Percentiles rank a stretch among this genome's conserved stretches.
Evolutionary conservation across 345 rosid species (phyloP).

Genomic region (Lepidium africanum): DNA sequence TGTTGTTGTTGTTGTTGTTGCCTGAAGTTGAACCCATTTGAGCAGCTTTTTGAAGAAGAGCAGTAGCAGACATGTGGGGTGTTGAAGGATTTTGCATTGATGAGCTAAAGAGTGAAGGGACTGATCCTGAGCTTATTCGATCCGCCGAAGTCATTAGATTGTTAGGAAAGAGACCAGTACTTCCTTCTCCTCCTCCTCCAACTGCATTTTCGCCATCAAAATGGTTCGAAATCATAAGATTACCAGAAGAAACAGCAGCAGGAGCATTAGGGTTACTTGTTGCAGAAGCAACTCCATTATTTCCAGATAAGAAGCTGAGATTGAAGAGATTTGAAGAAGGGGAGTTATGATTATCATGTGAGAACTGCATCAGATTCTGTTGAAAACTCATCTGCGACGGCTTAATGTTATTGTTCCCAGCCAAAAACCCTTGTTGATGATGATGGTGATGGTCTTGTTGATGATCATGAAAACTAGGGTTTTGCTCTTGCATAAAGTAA

Average conservation of each 20-base stretch:
- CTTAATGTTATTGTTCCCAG: slow-evolving; percentile 20
- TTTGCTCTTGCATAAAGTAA: slow-evolving; percentile 50
- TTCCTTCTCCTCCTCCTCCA: slow-evolving; percentile 30
- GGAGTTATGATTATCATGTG: slow-evolving; percentile 30
- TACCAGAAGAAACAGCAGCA: slow-evolving; percentile 26
- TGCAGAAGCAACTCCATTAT: slow-evolving; percentile 26
- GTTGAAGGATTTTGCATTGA: slow-evolving; percentile 38
- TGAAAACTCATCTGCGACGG: slow-evolving; percentile 25
- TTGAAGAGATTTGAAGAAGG: slow-evolving; percentile 39
- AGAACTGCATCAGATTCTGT: slow-evolving; percentile 50
- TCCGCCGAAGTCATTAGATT: slow-evolving; percentile 31
- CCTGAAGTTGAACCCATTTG: slow-evolving; percentile 66
- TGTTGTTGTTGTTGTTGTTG: slow-evolving; percentile 25
- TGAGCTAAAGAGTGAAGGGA: slow-evolving; percentile 46
- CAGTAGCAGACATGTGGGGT: slow-evolving; percentile 72
- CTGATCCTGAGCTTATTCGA: slow-evolving; percentile 37
- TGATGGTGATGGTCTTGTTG: slow-evolving; percentile 38
- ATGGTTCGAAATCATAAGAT: slow-evolving; percentile 33
- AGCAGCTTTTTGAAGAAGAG: slow-evolving; percentile 76
- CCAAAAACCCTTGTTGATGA: slow-evolving; percentile 33
- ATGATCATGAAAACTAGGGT: slow-evolving; percentile 41
- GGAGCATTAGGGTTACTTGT: slow-evolving; percentile 26
- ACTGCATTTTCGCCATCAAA: slow-evolving; percentile 33
- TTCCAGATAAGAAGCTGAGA: slow-evolving; percentile 45
- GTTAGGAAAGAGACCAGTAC: slow-evolving; percentile 34